A percentile compares a stretch with the other conserved stretches of the same genome.
Conservation (phyloP, 2,329 filamentous ascomycete genomes). For the Cyphellophora europaea region DNA sequence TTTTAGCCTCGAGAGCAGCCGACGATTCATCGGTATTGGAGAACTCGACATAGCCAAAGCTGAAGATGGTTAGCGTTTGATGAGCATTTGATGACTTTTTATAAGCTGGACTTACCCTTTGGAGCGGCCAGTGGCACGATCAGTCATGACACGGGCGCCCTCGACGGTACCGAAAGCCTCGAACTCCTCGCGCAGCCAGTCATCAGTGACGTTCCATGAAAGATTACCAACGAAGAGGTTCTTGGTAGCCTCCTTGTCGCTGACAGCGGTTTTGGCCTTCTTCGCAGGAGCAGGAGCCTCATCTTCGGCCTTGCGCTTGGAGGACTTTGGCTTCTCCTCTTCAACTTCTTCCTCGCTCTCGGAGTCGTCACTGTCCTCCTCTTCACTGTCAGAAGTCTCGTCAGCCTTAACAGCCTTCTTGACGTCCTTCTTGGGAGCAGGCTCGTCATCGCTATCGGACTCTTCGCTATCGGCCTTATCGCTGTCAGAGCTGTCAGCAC, state of each 20-base stretch:
- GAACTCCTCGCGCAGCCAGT: slow-evolving; percentile 72
- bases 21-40: slow-evolving; percentile 55
- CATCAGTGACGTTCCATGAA: slow-evolving; percentile 83
- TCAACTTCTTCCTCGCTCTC: slow-evolving; percentile 20
- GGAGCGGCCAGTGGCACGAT: slow-evolving; percentile 70
- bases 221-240: slow-evolving; percentile 88
- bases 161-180: slow-evolving; percentile 64
- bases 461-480: slow-evolving; percentile 19
- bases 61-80: slow-evolving; percentile 26
- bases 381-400: slow-evolving; percentile 3
- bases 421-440: slow-evolving; percentile 14
- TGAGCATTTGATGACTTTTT: no score
- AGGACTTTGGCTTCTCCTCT: slow-evolving; percentile 15
- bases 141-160: slow-evolving; percentile 71
- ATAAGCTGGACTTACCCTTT: slow-evolving; percentile 53
- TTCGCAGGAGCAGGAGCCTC: slow-evolving; percentile 31
- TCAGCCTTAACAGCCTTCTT: slow-evolving; percentile 9
- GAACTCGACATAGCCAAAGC: slow-evolving; percentile 90
- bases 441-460: slow-evolving; percentile 17
- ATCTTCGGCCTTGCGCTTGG: slow-evolving; percentile 41
- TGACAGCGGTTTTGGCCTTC: slow-evolving; percentile 46
- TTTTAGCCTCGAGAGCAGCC: slow-evolving; percentile 65
- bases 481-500: slow-evolving; percentile 3
- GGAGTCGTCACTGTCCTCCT: slow-evolving; percentile 15
- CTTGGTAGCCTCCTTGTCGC: slow-evolving; percentile 35